Conservation (phyloP, 371 early-diverging fungal species). For the Circinella minor region DNA sequence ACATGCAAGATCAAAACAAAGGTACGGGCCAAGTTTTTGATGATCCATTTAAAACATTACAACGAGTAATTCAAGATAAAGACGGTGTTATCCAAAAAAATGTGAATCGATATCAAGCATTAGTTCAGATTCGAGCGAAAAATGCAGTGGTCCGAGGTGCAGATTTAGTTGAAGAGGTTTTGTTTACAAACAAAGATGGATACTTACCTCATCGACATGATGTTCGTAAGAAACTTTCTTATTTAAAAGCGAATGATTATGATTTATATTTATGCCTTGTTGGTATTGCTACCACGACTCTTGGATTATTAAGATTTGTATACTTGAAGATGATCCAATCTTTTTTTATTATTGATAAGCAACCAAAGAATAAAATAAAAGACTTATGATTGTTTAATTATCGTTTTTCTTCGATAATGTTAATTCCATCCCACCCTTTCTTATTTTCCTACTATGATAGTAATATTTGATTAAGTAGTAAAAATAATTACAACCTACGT, state of each 20-base stretch:
- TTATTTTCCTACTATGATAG: too few species aligned
- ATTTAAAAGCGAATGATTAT: conserved; percentile 2
- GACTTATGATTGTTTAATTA: too few species aligned
- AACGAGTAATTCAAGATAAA: conserved; percentile 15
- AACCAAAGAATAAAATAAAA: too few species aligned
- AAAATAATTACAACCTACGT: too few species aligned
- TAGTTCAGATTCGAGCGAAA: conserved; percentile 25
- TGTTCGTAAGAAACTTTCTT: not conserved
- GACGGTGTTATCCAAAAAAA: conserved; percentile 7
- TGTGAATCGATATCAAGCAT: conserved; percentile 20
- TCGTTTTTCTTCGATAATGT: too few species aligned
- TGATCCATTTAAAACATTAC: not conserved
- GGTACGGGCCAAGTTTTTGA: too few species aligned
- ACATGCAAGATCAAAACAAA: too few species aligned
- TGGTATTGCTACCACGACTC: not conserved
- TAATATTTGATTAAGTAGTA: too few species aligned
- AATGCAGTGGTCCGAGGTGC: conserved; percentile 22
- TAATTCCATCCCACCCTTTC: too few species aligned
- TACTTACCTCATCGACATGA: conserved; percentile 23
- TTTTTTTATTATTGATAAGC: too few species aligned
- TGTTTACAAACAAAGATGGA: conserved; percentile 16
- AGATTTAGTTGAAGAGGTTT: conserved; percentile 40
- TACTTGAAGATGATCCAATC: too few species aligned
- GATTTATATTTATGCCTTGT: not conserved
- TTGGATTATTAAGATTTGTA: too few species aligned